Base-by-base conservation (phyloP, 2,329 filamentous ascomycete species). In the Ophiostoma sp. region DNA sequence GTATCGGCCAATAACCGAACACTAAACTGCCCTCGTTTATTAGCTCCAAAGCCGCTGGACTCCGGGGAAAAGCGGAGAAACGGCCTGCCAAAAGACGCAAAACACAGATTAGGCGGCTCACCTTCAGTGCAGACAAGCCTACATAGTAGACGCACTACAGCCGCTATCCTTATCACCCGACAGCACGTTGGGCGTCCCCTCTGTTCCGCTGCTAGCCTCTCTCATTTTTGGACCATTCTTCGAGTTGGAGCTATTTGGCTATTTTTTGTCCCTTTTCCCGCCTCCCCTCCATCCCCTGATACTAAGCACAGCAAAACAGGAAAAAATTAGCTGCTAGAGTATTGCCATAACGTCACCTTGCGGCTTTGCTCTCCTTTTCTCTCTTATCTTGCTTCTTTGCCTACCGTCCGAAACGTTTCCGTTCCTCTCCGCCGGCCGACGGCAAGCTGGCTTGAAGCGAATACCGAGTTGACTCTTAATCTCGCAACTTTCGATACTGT, bases 61-160 rank as follows among this genome's bases (percentile, higher is more conserved):
- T 68, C 67, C 52, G 70, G 70, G 70, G 67, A 71, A 71, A 71
- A 69, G 70, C 70, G 70, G 70, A 71, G 70, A 64, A 60, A 20
- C 33, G 15, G 20, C 33, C 52, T 57, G n/a, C 20, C 41, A 33
- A 11, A 36, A 39, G 67, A 62, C 57, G 57, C 57, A 33, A 62
- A 62, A 33, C 23, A 31, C 57, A 17, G 4, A 62, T 31, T 17
- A 65, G 68, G 31, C 31, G 60, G 33, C 20, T n/a, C 15, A 33
- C 23, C 27, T 27, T 41, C 62, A 39, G 8, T 67, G 44, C 35
- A 20, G 17, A 27, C 44, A 27, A 13, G 52, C 15, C 52, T 57
- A n/a, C n/a, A n/a, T n/a, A n/a, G n/a, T n/a, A 23, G 52, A 27
- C 52, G 52, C 52, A 57, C 52, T 57, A 10, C n/a, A 57, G 52